A percentile compares a stretch with the other conserved stretches of the same genome.
These are phyloP conservation scores for Trichoderma simmonsii DNA, from an alignment of 2,329 filamentous ascomycete species.

Conservation along the genomic window DNA sequence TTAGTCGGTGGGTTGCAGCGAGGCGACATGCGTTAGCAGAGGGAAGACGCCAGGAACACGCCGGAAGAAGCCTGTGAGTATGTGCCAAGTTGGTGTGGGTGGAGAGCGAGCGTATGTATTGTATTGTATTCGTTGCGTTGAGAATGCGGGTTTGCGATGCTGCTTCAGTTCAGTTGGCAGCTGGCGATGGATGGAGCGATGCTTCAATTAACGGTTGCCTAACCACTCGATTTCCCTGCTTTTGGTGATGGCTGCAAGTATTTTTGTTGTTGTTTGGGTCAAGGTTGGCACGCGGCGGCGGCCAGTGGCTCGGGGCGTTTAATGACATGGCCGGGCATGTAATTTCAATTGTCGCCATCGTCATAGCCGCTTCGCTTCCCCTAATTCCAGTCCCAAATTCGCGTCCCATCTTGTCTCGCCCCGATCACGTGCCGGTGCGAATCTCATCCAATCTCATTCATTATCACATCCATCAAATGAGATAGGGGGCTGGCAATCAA, in stretches of 20 bases:
- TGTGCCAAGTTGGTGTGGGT: neutral
- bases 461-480: neutral
- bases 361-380: slow-evolving; percentile 17
- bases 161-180: neutral
- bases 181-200: neutral
- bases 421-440: slow-evolving; percentile 11
- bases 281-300: slow-evolving; percentile 1
- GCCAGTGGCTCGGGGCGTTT: slow-evolving; percentile 5
- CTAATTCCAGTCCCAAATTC: slow-evolving; percentile 9
- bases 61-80: neutral
- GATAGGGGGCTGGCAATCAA: neutral
- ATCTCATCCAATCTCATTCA: neutral
- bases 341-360: slow-evolving; percentile 15
- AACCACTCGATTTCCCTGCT: neutral
- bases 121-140: neutral
- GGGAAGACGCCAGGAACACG: slow-evolving; percentile 2
- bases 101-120: neutral
- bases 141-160: neutral
- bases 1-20: slow-evolving; percentile 5
- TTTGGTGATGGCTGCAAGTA: neutral
- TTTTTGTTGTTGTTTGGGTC: neutral
- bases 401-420: neutral
- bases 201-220: neutral
- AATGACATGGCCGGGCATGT: slow-evolving; percentile 8
- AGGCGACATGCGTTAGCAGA: slow-evolving; percentile 2